Evolutionary conservation across 495 filamentous ascomycete species (phyloP), one percentile per base, ranked within the genome.

Genomic region (Tuber microsphaerosporum): DNA sequence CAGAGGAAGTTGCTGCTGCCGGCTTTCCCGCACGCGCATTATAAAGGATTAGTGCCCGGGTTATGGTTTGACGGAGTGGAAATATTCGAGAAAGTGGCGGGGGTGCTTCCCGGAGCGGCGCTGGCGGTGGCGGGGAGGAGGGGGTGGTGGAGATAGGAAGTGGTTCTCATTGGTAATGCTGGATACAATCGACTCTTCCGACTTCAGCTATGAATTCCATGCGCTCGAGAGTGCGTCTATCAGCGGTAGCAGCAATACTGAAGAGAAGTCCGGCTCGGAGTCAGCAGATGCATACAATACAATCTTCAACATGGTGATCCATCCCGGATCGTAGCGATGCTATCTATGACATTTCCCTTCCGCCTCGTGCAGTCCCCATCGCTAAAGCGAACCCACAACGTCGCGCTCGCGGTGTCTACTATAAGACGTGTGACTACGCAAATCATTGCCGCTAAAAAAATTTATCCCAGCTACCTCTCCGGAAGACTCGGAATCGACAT

Each of bases 1-100:
- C 93, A 97, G 86, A 87, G 94, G 17, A 93, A 90, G 79, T 89
- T 90, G 71, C 86, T 97, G 3, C 89, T 92, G 86, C 94, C 94
- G 4, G 93, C 94, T 0, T 97, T 98, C 81, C 85, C 90, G 14
- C 97, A 91, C 82, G 87, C 92, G n/a, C 94, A 97, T 80, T 85
- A 97, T 82, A 96, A 96, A 80, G 89, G 95, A 72, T 86, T 97
- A 0, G 95, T 95, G 73, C 90, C 94, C 0, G 80, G 90, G 4
- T 97, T 22, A 97, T 84, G 5, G 46, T 48, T 0, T 19, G 9
- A 9, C 19, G 46, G 7, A 20, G 20, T 97, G 93, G 93, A 70
- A 78, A 65, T 8, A 7, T 4, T 6, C 39, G 2, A 6, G 39
- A 45, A 5, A 2, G 34, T 37, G 34, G 44, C 14, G 44, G 16